Evolutionary conservation across 2,329 filamentous ascomycete genomes (phyloP).

Genomic region (Stachybotrys echinatus): DNA sequence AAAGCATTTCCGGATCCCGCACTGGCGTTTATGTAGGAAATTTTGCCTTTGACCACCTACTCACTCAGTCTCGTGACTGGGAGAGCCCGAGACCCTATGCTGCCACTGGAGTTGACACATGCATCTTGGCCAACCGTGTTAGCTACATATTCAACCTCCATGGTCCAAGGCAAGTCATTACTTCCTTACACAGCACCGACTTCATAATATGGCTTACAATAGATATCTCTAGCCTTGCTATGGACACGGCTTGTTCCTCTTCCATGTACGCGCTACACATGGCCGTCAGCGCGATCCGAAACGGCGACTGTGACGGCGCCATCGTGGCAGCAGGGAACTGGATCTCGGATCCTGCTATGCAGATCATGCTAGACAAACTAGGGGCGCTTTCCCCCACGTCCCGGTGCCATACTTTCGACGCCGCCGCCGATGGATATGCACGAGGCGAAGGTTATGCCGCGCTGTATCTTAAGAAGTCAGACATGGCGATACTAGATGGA

Average conservation of each 20-base stretch:
- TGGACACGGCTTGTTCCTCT: not conserved
- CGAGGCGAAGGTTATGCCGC: not conserved
- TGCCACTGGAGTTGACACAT: not conserved
- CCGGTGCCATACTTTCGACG: not conserved
- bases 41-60: slow-evolving; percentile 3
- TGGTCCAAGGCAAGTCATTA: slow-evolving; percentile 3
- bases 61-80: not conserved
- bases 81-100: not conserved
- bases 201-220: not conserved
- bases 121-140: slow-evolving; percentile 8
- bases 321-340: not conserved
- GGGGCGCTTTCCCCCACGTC: not conserved
- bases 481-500: not conserved
- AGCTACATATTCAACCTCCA: slow-evolving; percentile 7
- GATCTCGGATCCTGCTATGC: not conserved
- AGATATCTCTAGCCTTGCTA: not conserved
- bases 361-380: not conserved
- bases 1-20: not conserved
- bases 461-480: not conserved
- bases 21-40: slow-evolving; percentile 4
- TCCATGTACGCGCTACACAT: slow-evolving; percentile 1
- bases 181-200: not conserved
- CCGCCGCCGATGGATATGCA: not conserved
- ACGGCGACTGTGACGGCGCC: not conserved
- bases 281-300: not conserved